Evolutionary conservation across 2,329 filamentous ascomycete species (phyloP).

Genomic region (Drechslerella dactyloides): DNA sequence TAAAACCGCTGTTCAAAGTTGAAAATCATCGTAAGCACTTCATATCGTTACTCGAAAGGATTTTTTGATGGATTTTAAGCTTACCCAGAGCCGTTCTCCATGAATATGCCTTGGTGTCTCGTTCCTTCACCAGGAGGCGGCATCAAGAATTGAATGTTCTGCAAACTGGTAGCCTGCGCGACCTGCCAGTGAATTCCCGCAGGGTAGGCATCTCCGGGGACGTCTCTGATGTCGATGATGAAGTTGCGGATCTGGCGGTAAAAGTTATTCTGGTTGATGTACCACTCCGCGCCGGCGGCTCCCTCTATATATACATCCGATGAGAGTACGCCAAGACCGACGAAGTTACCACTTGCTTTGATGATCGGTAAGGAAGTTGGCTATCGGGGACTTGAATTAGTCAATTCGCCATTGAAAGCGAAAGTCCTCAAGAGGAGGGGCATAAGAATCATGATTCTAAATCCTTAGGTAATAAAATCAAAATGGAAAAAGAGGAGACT

Average conservation of each 20-base stretch:
- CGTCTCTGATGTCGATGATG: constrained; percentile 74
- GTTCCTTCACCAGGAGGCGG: constrained; percentile 58
- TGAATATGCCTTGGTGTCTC: constrained; percentile 67
- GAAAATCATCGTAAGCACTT: no score
- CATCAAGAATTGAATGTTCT: constrained; percentile 65
- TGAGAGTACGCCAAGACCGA: constrained; percentile 87
- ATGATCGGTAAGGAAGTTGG: no score
- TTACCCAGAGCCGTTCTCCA: constrained; percentile 72
- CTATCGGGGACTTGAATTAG: no score
- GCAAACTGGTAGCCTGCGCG: constrained; percentile 65
- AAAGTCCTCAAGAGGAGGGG: no score
- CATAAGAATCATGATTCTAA: no score
- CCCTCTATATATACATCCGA: constrained; percentile 77
- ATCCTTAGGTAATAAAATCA: no score
- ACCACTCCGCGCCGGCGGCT: constrained; percentile 59
- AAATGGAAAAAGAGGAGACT: no score
- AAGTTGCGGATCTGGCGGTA: constrained; percentile 84
- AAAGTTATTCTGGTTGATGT: constrained; percentile 82
- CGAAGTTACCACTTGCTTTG: constrained; percentile 74
- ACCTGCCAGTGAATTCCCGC: constrained; percentile 33
- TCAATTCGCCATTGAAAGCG: no score
- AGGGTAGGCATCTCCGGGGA: constrained; percentile 56
- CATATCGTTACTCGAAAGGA: no score
- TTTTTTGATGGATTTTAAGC: no score
- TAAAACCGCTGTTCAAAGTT: no score